phyloP scores from a whole-genome alignment of 352 stramenopile genomes.

The Hyaloperonospora arabidopsidis region DNA sequence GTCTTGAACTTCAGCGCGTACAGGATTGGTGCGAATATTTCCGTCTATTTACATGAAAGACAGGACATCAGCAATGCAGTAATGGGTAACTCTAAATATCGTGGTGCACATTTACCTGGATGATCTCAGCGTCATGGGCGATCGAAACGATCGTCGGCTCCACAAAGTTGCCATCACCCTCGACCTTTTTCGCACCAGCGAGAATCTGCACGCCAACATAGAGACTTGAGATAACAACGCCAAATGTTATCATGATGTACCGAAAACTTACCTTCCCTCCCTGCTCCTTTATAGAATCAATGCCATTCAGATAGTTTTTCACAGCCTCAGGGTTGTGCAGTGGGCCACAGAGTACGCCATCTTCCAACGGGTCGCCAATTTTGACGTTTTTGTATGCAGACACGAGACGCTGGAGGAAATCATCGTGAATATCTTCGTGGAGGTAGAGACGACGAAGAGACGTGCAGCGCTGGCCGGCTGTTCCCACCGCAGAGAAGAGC shows the following conservation, averaged over 20 bases:
- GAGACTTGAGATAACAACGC: constrained; percentile 6
- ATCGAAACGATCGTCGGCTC: constrained; percentile 87
- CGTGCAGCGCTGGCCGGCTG: constrained; percentile 88
- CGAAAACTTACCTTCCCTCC: constrained; percentile 59
- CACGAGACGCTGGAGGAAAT: constrained; percentile 78
- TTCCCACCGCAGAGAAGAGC: constrained; percentile 88
- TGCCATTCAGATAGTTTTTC: constrained; percentile 76
- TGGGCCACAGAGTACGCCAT: constrained; percentile 80
- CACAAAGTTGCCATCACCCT: constrained; percentile 85
- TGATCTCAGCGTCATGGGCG: constrained; percentile 64
- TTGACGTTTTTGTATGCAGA: constrained; percentile 85
- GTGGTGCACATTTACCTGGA: constrained; percentile 35
- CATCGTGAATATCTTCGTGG: constrained; percentile 87
- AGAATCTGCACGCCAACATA: constrained; percentile 54
- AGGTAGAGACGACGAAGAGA: constrained; percentile 87
- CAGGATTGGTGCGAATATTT: constrained; percentile 89
- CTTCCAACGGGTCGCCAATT: constrained; percentile 83
- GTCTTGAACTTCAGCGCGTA: constrained; percentile 88
- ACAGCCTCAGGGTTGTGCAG: constrained; percentile 68
- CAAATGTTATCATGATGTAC: constrained; percentile 1
- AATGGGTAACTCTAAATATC: neutral
- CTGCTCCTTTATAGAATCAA: constrained; percentile 80
- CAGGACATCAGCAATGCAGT: constrained; percentile 1
- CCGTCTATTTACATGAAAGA: constrained; percentile 42
- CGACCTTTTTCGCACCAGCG: constrained; percentile 73